A percentile compares a stretch with the other conserved stretches of the same genome.
These are phyloP conservation scores for Aurifilum marmelostoma DNA, from an alignment of 2,329 filamentous ascomycete genomes.

Conservation along the genomic window DNA sequence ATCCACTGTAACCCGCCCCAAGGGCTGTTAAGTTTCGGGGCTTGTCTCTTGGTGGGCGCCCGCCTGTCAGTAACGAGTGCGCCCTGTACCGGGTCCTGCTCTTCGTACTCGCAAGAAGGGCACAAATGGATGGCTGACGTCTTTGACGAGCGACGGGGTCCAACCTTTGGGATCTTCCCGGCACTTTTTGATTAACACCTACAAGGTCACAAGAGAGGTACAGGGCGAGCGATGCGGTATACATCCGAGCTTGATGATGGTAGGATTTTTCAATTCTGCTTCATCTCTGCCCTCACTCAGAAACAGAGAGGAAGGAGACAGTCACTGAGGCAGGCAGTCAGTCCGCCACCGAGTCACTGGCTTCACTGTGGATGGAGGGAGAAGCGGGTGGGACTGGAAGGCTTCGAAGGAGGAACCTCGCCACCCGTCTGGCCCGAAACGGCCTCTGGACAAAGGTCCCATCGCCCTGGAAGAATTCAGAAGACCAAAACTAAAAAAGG, in stretches of 20 bases:
- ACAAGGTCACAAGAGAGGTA: background rate
- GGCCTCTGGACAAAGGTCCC: background rate
- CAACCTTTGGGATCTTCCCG: background rate
- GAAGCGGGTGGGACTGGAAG: background rate
- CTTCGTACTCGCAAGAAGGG: background rate
- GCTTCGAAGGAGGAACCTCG: background rate
- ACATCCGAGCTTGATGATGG: background rate
- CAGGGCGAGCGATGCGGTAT: background rate
- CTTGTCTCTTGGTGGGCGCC: background rate
- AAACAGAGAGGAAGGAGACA: background rate
- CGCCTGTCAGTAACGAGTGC: background rate
- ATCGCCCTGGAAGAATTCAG: background rate
- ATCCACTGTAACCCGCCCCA: conserved; percentile 4
- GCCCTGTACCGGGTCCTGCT: background rate
- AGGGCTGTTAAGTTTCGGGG: conserved; percentile 1
- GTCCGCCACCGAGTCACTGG: background rate
- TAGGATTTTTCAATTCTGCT: background rate
- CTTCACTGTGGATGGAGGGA: background rate
- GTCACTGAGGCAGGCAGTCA: background rate
- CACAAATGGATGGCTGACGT: background rate
- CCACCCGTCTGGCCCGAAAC: conserved; percentile 6
- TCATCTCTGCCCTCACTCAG: background rate
- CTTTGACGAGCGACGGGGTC: background rate
- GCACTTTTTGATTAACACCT: background rate
- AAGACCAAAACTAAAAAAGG: background rate